Evolutionary conservation across 2,329 filamentous ascomycete genomes (phyloP).

Genomic region (Aureobasidium sp.): DNA sequence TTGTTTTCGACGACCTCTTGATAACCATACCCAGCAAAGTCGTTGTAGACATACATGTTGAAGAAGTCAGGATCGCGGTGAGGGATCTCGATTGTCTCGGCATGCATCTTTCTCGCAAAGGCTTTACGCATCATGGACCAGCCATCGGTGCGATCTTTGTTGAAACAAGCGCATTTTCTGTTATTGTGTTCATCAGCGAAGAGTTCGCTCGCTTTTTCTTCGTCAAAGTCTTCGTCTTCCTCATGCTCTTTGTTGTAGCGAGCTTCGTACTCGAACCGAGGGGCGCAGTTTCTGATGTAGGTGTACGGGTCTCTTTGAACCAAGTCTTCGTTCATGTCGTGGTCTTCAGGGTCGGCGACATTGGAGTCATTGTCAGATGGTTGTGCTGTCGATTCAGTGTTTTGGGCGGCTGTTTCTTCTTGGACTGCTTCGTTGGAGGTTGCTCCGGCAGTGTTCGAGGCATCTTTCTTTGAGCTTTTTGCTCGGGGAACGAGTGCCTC

Average conservation of each 20-base stretch:
- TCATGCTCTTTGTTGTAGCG: neutral
- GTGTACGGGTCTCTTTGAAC: constrained; percentile 6
- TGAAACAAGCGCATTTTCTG: constrained; percentile 10
- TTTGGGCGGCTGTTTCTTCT: neutral
- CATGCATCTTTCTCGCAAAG: constrained; percentile 3
- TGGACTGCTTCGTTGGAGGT: neutral
- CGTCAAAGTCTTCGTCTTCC: neutral
- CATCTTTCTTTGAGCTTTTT: constrained; percentile 10
- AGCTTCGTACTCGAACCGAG: constrained; percentile 7
- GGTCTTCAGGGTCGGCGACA: neutral
- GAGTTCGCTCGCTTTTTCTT: neutral
- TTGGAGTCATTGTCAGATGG: neutral
- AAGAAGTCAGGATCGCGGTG: neutral
- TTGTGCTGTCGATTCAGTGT: neutral
- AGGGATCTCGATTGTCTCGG: neutral
- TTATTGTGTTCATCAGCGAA: constrained; percentile 6
- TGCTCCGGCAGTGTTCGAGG: neutral
- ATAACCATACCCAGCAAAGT: constrained; percentile 12
- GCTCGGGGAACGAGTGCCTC: neutral
- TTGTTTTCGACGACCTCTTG: constrained; percentile 12
- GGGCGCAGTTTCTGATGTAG: constrained; percentile 1
- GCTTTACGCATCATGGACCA: constrained; percentile 18
- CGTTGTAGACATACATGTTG: constrained; percentile 15
- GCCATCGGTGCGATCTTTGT: constrained; percentile 11
- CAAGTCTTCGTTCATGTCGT: neutral